These are phyloP conservation scores for Aureobasidium leucospermi DNA, from an alignment of 2,329 filamentous ascomycete genomes.

Conservation along the genomic window DNA sequence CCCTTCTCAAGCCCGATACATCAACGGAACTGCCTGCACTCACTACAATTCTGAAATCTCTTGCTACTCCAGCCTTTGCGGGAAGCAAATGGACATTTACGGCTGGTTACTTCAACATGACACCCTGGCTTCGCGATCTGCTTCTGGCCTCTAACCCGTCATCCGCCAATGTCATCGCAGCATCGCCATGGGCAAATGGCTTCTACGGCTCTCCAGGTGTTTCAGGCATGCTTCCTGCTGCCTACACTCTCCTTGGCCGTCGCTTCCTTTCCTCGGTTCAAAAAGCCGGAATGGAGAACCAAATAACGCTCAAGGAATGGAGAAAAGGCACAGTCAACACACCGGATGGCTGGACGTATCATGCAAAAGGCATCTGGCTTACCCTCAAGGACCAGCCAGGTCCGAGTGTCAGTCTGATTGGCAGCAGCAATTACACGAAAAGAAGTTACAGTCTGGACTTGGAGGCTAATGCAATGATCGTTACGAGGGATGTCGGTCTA, in stretches of 20 bases:
- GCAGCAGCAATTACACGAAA: slow-evolving; percentile 93
- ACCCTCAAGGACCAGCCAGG: slow-evolving; percentile 52
- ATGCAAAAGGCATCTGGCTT: slow-evolving; percentile 93
- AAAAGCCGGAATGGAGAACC: slow-evolving; percentile 44
- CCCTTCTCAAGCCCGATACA: slow-evolving; percentile 67
- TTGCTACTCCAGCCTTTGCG: slow-evolving; percentile 56
- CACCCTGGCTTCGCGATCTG: slow-evolving; percentile 70
- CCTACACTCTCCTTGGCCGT: slow-evolving; percentile 81
- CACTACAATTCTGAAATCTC: slow-evolving; percentile 61
- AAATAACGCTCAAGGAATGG: slow-evolving; percentile 81
- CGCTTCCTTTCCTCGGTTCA: slow-evolving; percentile 65
- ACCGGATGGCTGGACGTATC: slow-evolving; percentile 89
- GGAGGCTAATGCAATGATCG: slow-evolving; percentile 78
- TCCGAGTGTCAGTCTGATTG: slow-evolving; percentile 75
- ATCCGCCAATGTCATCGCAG: slow-evolving; percentile 79
- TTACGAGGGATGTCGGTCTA: slow-evolving; percentile 68
- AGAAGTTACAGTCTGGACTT: slow-evolving; percentile 87
- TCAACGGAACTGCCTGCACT: slow-evolving; percentile 87
- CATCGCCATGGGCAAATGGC: slow-evolving; percentile 87
- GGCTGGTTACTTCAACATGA: slow-evolving; percentile 97
- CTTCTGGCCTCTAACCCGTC: slow-evolving; percentile 65
- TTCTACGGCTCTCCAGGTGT: slow-evolving; percentile 86
- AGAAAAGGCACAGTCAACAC: slow-evolving; percentile 70
- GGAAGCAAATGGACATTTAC: slow-evolving; percentile 89
- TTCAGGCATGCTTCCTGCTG: slow-evolving; percentile 81